Percentiles rank a stretch among this genome's conserved stretches.
Conservation (phyloP, 306 rosid genomes). For the Ceratonia siliqua region DNA sequence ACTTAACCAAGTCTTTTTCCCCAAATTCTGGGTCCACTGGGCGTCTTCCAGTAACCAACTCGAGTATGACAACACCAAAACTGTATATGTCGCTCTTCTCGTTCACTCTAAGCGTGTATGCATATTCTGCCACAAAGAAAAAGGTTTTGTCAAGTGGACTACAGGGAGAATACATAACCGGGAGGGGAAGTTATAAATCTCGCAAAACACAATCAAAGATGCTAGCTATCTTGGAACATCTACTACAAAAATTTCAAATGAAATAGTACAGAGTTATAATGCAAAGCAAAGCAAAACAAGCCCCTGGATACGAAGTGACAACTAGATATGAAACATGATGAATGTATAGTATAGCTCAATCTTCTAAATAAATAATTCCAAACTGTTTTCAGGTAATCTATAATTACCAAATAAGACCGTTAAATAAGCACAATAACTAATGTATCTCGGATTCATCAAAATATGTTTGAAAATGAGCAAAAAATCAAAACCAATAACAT, state of each 20-base stretch:
- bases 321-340: background rate
- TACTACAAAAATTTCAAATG: background rate
- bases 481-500: background rate
- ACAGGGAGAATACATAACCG: background rate
- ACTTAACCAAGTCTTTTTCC: conserved; percentile 87
- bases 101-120: conserved; percentile 87
- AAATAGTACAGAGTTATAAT: background rate
- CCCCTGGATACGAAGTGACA: conserved; percentile 22
- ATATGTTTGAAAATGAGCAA: background rate
- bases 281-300: background rate
- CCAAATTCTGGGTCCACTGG: conserved; percentile 91
- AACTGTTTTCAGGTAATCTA: no score
- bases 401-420: background rate
- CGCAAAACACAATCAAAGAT: conserved; percentile 5
- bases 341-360: no score
- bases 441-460: conserved; percentile 8
- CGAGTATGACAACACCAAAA: conserved; percentile 89
- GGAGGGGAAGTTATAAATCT: background rate
- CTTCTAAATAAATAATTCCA: no score
- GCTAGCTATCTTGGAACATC: conserved; percentile 13
- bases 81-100: conserved; percentile 98
- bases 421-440: conserved; percentile 12
- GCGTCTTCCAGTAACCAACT: conserved; percentile 73
- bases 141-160: background rate
- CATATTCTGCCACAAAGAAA: conserved; percentile 69